Evolutionary conservation across 495 filamentous ascomycete genomes (phyloP).

Genomic region (Poronia punctata): DNA sequence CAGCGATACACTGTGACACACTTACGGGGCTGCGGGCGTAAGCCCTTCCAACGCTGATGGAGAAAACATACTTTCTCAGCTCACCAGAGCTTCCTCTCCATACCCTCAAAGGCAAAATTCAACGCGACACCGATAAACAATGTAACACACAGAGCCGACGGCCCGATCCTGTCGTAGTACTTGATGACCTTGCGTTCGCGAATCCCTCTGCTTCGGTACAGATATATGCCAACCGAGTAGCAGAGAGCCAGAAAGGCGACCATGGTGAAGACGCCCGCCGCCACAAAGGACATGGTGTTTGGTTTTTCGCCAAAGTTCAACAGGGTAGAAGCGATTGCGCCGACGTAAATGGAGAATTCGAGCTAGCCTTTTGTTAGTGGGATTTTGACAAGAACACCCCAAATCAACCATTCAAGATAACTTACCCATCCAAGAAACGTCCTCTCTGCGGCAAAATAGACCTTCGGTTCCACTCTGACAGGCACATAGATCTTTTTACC

Average conservation of each 20-base stretch:
- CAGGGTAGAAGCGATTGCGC: conserved; percentile 81
- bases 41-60: no score
- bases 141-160: conserved; percentile 67
- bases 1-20: no score
- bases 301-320: conserved; percentile 69
- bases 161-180: conserved; percentile 87
- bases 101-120: conserved; percentile 65
- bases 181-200: conserved; percentile 69
- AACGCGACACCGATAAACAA: conserved; percentile 65
- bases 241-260: conserved; percentile 66
- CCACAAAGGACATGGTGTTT: conserved; percentile 49
- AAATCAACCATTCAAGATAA: not conserved
- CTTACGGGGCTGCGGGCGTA: no score
- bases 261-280: conserved; percentile 72
- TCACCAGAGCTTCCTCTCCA: conserved; percentile 33
- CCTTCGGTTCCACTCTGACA: conserved; percentile 92
- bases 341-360: conserved; percentile 91
- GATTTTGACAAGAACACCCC: not conserved
- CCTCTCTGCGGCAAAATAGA: conserved; percentile 91
- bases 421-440: conserved; percentile 90
- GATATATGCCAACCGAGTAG: conserved; percentile 75
- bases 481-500: conserved; percentile 93
- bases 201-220: conserved; percentile 82
- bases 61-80: not conserved
- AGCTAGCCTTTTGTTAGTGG: conserved; percentile 43